A percentile compares a stretch with the other conserved stretches of the same genome.
Conservation (phyloP, 2,329 filamentous ascomycete species). For the Fusarium penzigii region DNA sequence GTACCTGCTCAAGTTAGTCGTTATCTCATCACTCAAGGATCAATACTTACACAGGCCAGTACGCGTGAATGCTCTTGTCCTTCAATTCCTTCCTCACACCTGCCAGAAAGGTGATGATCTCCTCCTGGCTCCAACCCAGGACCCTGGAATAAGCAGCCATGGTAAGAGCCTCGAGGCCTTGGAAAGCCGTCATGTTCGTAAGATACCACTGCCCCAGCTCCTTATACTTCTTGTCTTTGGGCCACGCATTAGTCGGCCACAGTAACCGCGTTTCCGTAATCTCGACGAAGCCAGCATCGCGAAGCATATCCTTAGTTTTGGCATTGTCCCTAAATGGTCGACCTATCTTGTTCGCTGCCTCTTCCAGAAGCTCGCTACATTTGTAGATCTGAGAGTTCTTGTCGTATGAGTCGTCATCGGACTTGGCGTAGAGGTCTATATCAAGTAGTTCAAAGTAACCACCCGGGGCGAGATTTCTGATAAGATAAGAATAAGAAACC, state of each 20-base stretch:
- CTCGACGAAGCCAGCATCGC: slow-evolving; percentile 6
- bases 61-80: slow-evolving; percentile 11
- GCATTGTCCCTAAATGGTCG: slow-evolving; percentile 3
- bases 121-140: slow-evolving; percentile 10
- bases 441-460: slow-evolving; percentile 12
- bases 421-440: background rate
- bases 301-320: background rate
- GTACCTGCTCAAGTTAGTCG: too few relatives aligned
- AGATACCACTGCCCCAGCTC: slow-evolving; percentile 12
- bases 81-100: slow-evolving; percentile 12
- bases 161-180: slow-evolving; percentile 2
- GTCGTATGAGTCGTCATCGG: background rate
- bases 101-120: slow-evolving; percentile 8
- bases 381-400: slow-evolving; percentile 1
- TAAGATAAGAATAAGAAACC: too few relatives aligned
- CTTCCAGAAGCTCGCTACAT: slow-evolving; percentile 1
- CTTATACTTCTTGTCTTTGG: slow-evolving; percentile 14
- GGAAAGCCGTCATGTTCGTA: slow-evolving; percentile 6
- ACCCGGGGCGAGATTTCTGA: slow-evolving; percentile 4
- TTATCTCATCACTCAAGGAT: too few relatives aligned
- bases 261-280: slow-evolving; percentile 4
- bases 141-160: slow-evolving; percentile 10
- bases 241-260: slow-evolving; percentile 16
- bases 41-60: slow-evolving; percentile 20
- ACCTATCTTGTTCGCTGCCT: slow-evolving; percentile 8